Conservation (phyloP, 306 rosid genomes). For the Castanea crenata region DNA sequence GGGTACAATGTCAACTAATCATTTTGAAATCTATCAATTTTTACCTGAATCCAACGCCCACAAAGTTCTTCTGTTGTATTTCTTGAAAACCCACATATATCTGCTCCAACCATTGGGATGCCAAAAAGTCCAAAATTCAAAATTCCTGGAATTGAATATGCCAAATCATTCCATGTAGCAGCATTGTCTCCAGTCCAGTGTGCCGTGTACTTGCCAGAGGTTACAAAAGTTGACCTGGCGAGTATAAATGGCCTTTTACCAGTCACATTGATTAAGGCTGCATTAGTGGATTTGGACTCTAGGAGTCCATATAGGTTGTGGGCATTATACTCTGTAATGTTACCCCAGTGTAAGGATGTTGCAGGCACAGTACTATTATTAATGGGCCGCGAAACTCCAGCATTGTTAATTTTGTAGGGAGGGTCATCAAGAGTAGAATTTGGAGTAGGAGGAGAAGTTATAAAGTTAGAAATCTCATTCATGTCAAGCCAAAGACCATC, state of each 20-base stretch:
- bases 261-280: constrained; percentile 47
- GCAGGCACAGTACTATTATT: constrained; percentile 56
- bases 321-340: constrained; percentile 64
- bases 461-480: constrained; percentile 79
- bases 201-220: constrained; percentile 85
- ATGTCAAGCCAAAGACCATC: constrained; percentile 93
- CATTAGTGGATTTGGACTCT: constrained; percentile 62
- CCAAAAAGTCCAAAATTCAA: constrained; percentile 77
- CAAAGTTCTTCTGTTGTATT: constrained; percentile 87
- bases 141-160: constrained; percentile 64
- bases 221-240: constrained; percentile 76
- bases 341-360: constrained; percentile 58
- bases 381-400: constrained; percentile 38
- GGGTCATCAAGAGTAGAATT: constrained; percentile 71
- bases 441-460: constrained; percentile 47
- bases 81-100: constrained; percentile 76
- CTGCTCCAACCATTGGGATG: constrained; percentile 93
- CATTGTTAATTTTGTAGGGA: constrained; percentile 67
- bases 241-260: constrained; percentile 87
- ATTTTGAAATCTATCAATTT: neutral
- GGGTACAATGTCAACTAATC: neutral
- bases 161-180: constrained; percentile 84
- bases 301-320: constrained; percentile 81
- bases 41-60: constrained; percentile 91
- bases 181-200: constrained; percentile 97